Percentiles rank a stretch among this genome's conserved stretches.
These are phyloP conservation scores for Peronospora farinosa DNA, from an alignment of 352 stramenopile genomes.

Conservation along the genomic window DNA sequence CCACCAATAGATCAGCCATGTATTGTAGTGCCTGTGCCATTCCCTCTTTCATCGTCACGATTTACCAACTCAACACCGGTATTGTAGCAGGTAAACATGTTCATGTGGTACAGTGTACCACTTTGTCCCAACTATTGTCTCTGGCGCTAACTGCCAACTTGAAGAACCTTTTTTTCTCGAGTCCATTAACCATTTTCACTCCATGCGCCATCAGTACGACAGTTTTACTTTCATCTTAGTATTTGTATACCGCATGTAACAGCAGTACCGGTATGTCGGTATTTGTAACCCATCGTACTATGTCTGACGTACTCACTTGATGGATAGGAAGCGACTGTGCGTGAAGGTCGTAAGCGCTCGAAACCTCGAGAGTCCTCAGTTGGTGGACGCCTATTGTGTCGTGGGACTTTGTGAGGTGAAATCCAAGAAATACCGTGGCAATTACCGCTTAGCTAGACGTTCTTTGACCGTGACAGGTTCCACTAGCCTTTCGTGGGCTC, in stretches of 20 bases:
- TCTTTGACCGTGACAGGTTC: conserved; percentile 35
- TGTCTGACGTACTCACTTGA: conserved; percentile 11
- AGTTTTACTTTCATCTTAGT: conserved; percentile 9
- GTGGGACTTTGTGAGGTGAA: conserved; percentile 35
- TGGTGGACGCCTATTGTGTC: conserved; percentile 64
- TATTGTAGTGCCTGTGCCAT: conserved; percentile 50
- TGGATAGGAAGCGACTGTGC: conserved; percentile 42
- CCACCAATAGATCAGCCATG: conserved; percentile 68
- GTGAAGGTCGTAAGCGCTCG: conserved; percentile 65
- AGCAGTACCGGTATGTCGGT: background rate
- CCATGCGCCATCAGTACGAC: conserved; percentile 23
- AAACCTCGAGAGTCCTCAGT: conserved; percentile 57
- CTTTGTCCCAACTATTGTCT: background rate
- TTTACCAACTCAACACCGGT: too few species aligned
- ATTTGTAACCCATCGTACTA: background rate
- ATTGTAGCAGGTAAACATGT: background rate
- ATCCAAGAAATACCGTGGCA: conserved; percentile 6
- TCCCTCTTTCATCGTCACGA: conserved; percentile 51
- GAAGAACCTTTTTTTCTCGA: background rate
- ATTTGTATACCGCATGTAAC: background rate
- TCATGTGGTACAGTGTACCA: background rate
- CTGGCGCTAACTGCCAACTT: background rate
- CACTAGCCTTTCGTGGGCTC: conserved; percentile 36
- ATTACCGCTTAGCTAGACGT: conserved; percentile 7
- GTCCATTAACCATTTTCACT: too few species aligned